Evolutionary conservation across 2,329 filamentous ascomycete species (phyloP).

Genomic region (Curvularia spicifera): DNA sequence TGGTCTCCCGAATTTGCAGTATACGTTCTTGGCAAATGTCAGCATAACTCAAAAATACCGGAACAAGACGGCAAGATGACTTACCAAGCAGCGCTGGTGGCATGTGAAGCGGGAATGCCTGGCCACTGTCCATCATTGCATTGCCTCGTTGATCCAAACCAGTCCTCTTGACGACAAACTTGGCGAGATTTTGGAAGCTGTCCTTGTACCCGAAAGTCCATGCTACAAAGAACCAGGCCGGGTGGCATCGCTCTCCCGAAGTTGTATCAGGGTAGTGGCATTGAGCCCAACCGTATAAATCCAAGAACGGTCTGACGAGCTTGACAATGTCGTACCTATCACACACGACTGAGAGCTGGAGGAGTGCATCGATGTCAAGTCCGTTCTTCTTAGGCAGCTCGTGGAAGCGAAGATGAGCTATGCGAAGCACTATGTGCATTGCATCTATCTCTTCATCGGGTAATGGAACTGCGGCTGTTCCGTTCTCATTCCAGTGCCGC

Average conservation of each 20-base stretch:
- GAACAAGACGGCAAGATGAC: not conserved
- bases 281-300: slow-evolving; percentile 24
- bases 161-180: slow-evolving; percentile 13
- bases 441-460: slow-evolving; percentile 19
- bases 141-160: slow-evolving; percentile 7
- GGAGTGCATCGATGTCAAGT: slow-evolving; percentile 27
- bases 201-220: slow-evolving; percentile 28
- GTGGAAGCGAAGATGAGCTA: slow-evolving; percentile 17
- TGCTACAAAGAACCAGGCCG: slow-evolving; percentile 21
- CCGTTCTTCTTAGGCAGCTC: slow-evolving; percentile 13
- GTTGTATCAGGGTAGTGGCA: slow-evolving; percentile 11
- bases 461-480: slow-evolving; percentile 31
- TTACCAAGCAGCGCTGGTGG: slow-evolving; percentile 18
- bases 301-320: slow-evolving; percentile 32
- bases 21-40: slow-evolving; percentile 9
- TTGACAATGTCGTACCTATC: slow-evolving; percentile 40
- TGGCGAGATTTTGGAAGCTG: slow-evolving; percentile 17
- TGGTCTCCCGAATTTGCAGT: slow-evolving; percentile 11
- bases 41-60: not conserved
- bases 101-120: slow-evolving; percentile 12
- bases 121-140: slow-evolving; percentile 2
- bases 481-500: slow-evolving; percentile 18
- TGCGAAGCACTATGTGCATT: slow-evolving; percentile 12
- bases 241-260: slow-evolving; percentile 7
- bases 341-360: slow-evolving; percentile 35